These are phyloP conservation scores for Gossypium sturtianum DNA, from an alignment of 345 rosid genomes.

Conservation along the genomic window DNA sequence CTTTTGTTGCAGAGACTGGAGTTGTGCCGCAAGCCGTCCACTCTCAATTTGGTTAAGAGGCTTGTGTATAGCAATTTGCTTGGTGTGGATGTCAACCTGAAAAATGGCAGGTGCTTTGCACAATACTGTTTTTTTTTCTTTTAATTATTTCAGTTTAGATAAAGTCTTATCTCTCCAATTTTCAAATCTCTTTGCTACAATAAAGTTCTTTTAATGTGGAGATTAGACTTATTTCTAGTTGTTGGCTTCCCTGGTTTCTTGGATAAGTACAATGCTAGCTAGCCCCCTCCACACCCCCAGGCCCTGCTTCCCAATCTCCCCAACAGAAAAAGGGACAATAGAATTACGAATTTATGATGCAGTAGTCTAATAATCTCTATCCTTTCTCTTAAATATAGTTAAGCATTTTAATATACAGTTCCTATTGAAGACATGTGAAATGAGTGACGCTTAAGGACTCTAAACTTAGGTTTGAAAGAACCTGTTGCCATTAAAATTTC, in stretches of 20 bases:
- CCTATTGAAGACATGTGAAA: background rate
- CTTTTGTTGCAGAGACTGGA: constrained; percentile 57
- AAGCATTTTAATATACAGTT: background rate
- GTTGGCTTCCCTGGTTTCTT: too few species aligned
- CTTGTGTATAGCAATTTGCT: constrained; percentile 69
- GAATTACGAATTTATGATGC: background rate
- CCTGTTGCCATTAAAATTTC: background rate
- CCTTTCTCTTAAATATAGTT: background rate
- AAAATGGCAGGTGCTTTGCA: constrained; percentile 64
- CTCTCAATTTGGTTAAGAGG: constrained; percentile 60
- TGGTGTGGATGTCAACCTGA: constrained; percentile 68
- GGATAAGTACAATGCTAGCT: too few species aligned
- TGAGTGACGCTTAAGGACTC: background rate
- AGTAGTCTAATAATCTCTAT: background rate
- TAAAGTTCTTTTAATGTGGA: background rate
- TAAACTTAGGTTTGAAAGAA: background rate
- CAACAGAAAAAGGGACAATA: too few species aligned
- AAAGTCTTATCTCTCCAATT: background rate
- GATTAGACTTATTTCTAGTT: background rate
- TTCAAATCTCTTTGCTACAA: background rate
- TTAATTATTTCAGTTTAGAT: background rate
- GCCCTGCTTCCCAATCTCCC: too few species aligned
- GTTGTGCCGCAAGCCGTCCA: constrained; percentile 78
- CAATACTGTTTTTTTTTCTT: background rate
- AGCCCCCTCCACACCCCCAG: too few species aligned